Evolutionary conservation across 2,329 filamentous ascomycete species (phyloP).

Genomic region (Nigrospora osmanthi): DNA sequence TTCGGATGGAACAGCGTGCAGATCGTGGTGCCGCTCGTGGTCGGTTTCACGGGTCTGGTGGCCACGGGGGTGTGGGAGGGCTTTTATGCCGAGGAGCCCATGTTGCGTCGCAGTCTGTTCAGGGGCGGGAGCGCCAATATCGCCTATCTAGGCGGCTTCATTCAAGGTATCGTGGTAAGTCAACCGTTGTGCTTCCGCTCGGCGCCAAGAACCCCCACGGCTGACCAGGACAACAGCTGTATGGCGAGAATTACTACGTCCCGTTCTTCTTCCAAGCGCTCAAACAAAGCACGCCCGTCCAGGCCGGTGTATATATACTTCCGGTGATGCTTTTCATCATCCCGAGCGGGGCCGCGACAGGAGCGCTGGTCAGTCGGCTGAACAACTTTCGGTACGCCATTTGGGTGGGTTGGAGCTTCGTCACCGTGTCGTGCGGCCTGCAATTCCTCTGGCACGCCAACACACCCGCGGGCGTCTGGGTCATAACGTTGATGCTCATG

Average conservation of each 20-base stretch:
- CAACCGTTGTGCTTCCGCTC: neutral
- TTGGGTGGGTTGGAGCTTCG: slow-evolving; percentile 5
- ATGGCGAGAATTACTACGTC: slow-evolving; percentile 6
- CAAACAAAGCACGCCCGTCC: slow-evolving; percentile 1
- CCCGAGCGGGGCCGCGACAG: slow-evolving; percentile 5
- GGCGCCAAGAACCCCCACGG: neutral
- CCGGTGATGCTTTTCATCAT: slow-evolving; percentile 5
- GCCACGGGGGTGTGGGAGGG: slow-evolving; percentile 5
- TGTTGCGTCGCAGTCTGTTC: slow-evolving; percentile 4
- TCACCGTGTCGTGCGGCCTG: slow-evolving; percentile 6
- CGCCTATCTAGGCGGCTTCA: slow-evolving; percentile 6
- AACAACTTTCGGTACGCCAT: slow-evolving; percentile 5
- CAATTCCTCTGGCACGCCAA: slow-evolving; percentile 8
- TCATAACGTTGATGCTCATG: slow-evolving; percentile 7
- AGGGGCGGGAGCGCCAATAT: slow-evolving; percentile 3
- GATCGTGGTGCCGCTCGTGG: slow-evolving; percentile 3
- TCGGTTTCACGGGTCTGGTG: slow-evolving; percentile 4
- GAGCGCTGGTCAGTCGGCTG: slow-evolving; percentile 1
- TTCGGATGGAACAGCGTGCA: slow-evolving; percentile 3
- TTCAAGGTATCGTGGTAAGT: slow-evolving; percentile 7
- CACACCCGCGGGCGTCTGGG: slow-evolving; percentile 7
- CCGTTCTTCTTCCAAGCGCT: slow-evolving; percentile 4
- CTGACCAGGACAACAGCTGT: slow-evolving; percentile 1
- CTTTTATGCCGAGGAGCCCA: slow-evolving; percentile 3
- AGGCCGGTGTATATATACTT: slow-evolving; percentile 3